Evolutionary conservation across 177 flowering plant genomes (phyloP).

Genomic region (Vitis hybrid): DNA sequence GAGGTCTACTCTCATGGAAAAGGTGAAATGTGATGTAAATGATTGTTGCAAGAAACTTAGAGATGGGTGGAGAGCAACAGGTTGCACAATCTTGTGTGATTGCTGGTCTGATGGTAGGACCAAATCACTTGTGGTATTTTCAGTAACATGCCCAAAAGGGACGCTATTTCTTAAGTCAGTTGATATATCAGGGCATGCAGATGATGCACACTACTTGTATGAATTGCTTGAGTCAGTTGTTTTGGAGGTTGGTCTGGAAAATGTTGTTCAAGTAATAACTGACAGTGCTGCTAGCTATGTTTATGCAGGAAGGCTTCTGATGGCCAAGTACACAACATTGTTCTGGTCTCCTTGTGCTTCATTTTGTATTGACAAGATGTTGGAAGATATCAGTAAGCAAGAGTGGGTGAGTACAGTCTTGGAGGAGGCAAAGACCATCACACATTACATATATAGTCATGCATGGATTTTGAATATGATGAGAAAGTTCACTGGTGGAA

Average conservation of each 20-base stretch:
- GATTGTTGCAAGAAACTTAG: conserved; percentile 29
- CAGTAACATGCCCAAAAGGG: conserved; percentile 44
- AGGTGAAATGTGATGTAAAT: conserved; percentile 35
- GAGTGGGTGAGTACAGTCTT: conserved; percentile 45
- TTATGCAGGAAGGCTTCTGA: conserved; percentile 50
- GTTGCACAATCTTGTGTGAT: conserved; percentile 55
- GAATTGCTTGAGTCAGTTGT: conserved; percentile 53
- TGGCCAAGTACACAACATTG: conserved; percentile 42
- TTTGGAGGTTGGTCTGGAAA: conserved; percentile 45
- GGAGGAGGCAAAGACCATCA: conserved; percentile 43
- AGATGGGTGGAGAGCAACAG: conserved; percentile 44
- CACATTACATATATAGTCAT: conserved; percentile 33
- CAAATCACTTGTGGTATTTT: conserved; percentile 38
- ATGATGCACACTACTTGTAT: conserved; percentile 46
- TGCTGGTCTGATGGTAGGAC: conserved; percentile 48
- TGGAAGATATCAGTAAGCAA: conserved; percentile 47
- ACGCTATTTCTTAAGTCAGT: conserved; percentile 44
- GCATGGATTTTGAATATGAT: too few relatives aligned
- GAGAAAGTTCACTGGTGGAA: too few relatives aligned
- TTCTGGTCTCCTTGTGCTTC: conserved; percentile 65
- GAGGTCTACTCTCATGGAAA: conserved; percentile 41
- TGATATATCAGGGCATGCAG: conserved; percentile 43
- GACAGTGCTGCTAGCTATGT: conserved; percentile 37
- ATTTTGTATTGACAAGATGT: conserved; percentile 45
- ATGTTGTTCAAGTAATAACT: conserved; percentile 16